Conservation (phyloP, 2,329 filamentous ascomycete species). For the Colletotrichum lindemuthianum region DNA sequence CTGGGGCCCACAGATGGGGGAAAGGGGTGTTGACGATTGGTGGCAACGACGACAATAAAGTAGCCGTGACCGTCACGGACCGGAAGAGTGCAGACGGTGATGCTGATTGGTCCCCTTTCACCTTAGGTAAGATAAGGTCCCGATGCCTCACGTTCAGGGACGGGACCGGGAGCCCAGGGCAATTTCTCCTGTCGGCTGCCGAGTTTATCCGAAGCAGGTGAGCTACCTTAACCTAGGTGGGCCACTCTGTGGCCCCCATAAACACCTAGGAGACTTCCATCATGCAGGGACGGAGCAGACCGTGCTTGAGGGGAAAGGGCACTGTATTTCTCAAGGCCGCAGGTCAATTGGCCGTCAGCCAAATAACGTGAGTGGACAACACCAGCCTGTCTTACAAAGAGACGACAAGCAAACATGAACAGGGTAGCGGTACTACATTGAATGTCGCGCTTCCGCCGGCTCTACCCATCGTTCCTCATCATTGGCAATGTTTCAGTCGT, state of each 20-base stretch:
- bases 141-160: background rate
- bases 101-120: slow-evolving; percentile 1
- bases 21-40: slow-evolving; percentile 15
- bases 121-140: slow-evolving; percentile 28
- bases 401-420: no score
- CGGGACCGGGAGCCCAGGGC: background rate
- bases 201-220: slow-evolving; percentile 19
- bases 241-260: slow-evolving; percentile 14
- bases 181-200: slow-evolving; percentile 29
- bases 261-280: background rate
- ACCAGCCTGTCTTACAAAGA: no score
- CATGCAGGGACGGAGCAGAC: no score
- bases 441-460: no score
- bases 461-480: no score
- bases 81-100: background rate
- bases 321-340: no score
- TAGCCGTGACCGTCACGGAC: slow-evolving; percentile 18
- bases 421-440: no score
- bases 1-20: slow-evolving; percentile 8
- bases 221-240: background rate
- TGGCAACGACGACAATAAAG: background rate
- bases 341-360: no score
- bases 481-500: no score
- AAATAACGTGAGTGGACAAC: no score
- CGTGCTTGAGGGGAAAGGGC: no score